Conservation (phyloP, 345 rosid species). For the Eutrema heterophyllum region DNA sequence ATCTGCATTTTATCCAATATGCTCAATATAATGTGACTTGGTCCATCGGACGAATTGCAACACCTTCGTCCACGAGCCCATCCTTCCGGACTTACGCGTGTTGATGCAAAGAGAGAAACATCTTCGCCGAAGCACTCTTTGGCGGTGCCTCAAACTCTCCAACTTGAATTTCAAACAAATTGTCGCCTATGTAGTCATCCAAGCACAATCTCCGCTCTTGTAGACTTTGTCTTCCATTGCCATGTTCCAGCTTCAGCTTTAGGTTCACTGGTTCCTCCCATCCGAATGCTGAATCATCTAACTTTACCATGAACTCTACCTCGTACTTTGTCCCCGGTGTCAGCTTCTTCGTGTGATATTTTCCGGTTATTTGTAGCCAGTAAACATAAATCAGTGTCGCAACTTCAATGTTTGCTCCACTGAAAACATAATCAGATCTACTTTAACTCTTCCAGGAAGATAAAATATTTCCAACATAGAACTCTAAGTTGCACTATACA, state of each 20-base stretch:
- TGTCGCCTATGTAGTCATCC: neutral
- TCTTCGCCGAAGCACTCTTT: neutral
- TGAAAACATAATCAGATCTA: neutral
- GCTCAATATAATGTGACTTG: neutral
- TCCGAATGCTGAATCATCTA: neutral
- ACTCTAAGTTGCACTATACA: no score
- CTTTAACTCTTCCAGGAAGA: no score
- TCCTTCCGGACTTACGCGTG: neutral
- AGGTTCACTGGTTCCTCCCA: neutral
- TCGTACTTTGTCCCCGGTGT: constrained; percentile 5
- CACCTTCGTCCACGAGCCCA: neutral
- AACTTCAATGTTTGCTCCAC: neutral
- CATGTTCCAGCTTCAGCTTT: neutral
- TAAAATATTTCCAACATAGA: no score
- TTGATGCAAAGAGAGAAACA: neutral
- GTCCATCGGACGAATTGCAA: neutral
- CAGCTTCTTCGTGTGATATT: neutral
- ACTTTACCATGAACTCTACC: neutral
- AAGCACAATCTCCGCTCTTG: neutral
- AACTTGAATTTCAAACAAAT: neutral
- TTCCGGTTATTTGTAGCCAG: neutral
- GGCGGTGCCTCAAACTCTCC: neutral
- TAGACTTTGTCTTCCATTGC: neutral
- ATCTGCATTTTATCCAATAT: no score
- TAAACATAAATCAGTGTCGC: neutral